These are phyloP conservation scores for Fusarium drepaniforme DNA, from an alignment of 2,329 filamentous ascomycete genomes.

Conservation along the genomic window DNA sequence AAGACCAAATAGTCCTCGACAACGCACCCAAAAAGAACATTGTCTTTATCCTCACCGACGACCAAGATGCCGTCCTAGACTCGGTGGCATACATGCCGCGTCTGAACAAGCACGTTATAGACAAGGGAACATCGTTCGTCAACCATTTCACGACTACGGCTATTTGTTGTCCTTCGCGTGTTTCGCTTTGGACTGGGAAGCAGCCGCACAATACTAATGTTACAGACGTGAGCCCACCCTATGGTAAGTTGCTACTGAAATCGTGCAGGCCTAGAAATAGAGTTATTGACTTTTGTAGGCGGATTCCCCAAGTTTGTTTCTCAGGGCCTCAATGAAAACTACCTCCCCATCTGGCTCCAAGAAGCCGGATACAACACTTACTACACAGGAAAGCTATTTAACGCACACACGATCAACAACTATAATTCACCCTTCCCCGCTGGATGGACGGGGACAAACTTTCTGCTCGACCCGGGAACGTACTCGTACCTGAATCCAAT, in stretches of 20 bases:
- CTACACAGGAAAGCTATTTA: constrained; percentile 81
- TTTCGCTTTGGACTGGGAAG: constrained; percentile 74
- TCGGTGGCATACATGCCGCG: constrained; percentile 72
- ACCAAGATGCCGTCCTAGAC: constrained; percentile 73
- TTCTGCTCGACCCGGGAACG: constrained; percentile 52
- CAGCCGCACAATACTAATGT: constrained; percentile 79
- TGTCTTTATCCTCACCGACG: constrained; percentile 76
- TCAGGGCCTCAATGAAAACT: constrained; percentile 75
- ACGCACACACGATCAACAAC: constrained; percentile 70
- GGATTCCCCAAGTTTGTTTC: constrained; percentile 74
- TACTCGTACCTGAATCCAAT: constrained; percentile 63
- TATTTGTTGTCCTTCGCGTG: constrained; percentile 76
- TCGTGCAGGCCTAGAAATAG: no score
- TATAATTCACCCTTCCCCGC: constrained; percentile 69
- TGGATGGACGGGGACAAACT: constrained; percentile 66
- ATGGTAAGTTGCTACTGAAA: no score
- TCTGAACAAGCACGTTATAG: constrained; percentile 66
- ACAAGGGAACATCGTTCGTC: constrained; percentile 69
- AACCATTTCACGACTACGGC: constrained; percentile 76
- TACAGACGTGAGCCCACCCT: constrained; percentile 66
- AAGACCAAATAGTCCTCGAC: background rate
- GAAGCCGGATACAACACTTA: constrained; percentile 77
- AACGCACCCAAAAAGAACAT: constrained; percentile 60
- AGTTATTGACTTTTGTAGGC: constrained; percentile 40
- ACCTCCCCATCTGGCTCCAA: constrained; percentile 79